These are phyloP conservation scores for Eustoma russellianum DNA, from an alignment of 257 asterid species.

Conservation along the genomic window DNA sequence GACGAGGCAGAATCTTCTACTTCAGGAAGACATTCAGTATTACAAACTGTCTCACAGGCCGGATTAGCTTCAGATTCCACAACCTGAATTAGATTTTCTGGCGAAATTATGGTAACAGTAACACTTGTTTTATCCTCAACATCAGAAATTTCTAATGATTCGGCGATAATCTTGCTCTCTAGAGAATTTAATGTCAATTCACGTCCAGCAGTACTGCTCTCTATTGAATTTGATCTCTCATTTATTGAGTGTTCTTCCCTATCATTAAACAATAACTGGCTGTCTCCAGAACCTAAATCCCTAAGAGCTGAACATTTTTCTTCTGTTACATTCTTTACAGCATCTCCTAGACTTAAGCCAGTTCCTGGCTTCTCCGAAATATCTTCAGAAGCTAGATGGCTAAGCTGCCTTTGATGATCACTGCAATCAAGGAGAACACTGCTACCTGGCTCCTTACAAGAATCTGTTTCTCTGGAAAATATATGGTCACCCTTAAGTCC, in stretches of 20 bases:
- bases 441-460: conserved; percentile 14
- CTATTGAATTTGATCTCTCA: conserved; percentile 12
- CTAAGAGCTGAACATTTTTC: conserved; percentile 7
- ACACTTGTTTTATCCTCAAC: not conserved
- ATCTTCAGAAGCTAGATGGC: conserved; percentile 6
- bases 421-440: conserved; percentile 5
- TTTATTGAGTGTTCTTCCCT: conserved; percentile 11
- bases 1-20: conserved; percentile 16
- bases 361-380: conserved; percentile 14
- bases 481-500: conserved; percentile 9
- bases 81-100: conserved; percentile 1
- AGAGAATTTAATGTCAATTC: conserved; percentile 5
- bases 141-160: not conserved
- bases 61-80: not conserved
- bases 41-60: not conserved
- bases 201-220: not conserved
- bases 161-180: conserved; percentile 1
- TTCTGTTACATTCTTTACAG: conserved; percentile 14
- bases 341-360: conserved; percentile 15
- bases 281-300: conserved; percentile 11
- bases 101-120: not conserved
- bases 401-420: conserved; percentile 4
- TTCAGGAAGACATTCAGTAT: conserved; percentile 11
- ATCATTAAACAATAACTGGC: not conserved
- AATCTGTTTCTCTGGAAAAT: conserved; percentile 8